A percentile compares a stretch with the other conserved stretches of the same genome.
These are phyloP conservation scores for Coelastrella sp. DNA, from an alignment of 139 green algal genomes.

Conservation along the genomic window DNA sequence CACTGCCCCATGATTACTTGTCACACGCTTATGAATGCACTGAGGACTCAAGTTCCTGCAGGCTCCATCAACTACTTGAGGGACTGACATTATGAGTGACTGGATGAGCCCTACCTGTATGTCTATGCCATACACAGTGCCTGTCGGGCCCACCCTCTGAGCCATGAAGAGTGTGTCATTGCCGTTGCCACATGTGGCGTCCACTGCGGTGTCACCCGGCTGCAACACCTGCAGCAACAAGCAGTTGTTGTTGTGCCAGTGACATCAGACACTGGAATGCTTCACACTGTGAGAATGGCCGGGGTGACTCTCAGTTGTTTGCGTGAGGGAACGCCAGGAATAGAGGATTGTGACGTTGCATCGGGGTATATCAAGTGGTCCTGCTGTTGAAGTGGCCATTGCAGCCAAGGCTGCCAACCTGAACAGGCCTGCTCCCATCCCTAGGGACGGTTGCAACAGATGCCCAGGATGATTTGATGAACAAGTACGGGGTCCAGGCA, in stretches of 20 bases:
- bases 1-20: too few relatives aligned
- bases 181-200: slow-evolving; percentile 78
- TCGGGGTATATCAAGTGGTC: too few relatives aligned
- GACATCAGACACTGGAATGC: not conserved
- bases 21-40: not conserved
- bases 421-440: too few relatives aligned
- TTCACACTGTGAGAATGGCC: not conserved
- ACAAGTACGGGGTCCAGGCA: too few relatives aligned
- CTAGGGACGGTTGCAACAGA: too few relatives aligned
- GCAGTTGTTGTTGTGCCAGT: not conserved
- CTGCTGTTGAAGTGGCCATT: too few relatives aligned
- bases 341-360: not conserved
- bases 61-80: not conserved
- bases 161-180: slow-evolving; percentile 74
- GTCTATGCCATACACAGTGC: slow-evolving; percentile 70
- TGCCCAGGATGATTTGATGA: too few relatives aligned
- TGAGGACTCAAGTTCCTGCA: not conserved
- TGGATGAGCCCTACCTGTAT: slow-evolving; percentile 59
- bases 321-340: not conserved
- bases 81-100: not conserved
- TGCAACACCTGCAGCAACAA: slow-evolving; percentile 50
- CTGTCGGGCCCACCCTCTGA: slow-evolving; percentile 58
- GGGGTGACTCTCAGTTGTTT: too few relatives aligned
- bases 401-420: too few relatives aligned
- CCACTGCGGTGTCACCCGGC: slow-evolving; percentile 67